Percentiles rank a stretch among this genome's conserved stretches.
phyloP scores from a whole-genome alignment of 164 flowering plant species.

The Aristolochia californica region DNA sequence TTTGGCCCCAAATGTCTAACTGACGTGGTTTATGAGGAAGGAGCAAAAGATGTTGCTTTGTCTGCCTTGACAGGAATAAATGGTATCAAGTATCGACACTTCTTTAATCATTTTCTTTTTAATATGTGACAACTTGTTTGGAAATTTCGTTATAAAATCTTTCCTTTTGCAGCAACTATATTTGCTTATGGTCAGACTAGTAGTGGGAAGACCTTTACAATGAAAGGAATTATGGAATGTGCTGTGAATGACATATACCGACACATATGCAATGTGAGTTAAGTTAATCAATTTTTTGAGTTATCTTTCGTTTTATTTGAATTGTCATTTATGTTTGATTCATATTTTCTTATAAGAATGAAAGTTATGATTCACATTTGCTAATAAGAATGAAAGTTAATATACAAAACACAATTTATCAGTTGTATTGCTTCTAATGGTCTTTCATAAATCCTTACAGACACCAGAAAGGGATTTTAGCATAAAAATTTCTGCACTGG shows the following conservation, averaged over 20 bases:
- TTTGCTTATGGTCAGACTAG: constrained; percentile 99
- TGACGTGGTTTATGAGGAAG: constrained; percentile 76
- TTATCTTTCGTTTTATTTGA: not conserved
- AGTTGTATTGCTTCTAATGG: not conserved
- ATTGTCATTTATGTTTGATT: not conserved
- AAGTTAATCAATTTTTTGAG: not conserved
- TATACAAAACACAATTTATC: too few relatives aligned
- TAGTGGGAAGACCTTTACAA: constrained; percentile 97
- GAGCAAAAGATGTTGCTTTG: constrained; percentile 86
- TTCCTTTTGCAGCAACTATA: constrained; percentile 65
- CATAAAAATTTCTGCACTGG: constrained; percentile 82
- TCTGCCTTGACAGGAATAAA: constrained; percentile 94
- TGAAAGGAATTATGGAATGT: constrained; percentile 96
- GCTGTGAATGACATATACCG: constrained; percentile 84
- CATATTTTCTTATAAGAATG: not conserved
- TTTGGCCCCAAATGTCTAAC: constrained; percentile 71
- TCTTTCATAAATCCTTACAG: constrained; percentile 23
- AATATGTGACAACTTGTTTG: not conserved
- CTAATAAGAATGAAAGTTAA: too few relatives aligned
- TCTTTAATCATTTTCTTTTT: not conserved
- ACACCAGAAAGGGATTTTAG: constrained; percentile 86
- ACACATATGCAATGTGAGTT: constrained; percentile 66
- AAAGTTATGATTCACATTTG: not conserved
- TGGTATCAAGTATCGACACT: constrained; percentile 30
- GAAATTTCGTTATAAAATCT: not conserved